Base-by-base conservation (phyloP, 352 stramenopile genomes). In the Phytophthora foliorum region DNA sequence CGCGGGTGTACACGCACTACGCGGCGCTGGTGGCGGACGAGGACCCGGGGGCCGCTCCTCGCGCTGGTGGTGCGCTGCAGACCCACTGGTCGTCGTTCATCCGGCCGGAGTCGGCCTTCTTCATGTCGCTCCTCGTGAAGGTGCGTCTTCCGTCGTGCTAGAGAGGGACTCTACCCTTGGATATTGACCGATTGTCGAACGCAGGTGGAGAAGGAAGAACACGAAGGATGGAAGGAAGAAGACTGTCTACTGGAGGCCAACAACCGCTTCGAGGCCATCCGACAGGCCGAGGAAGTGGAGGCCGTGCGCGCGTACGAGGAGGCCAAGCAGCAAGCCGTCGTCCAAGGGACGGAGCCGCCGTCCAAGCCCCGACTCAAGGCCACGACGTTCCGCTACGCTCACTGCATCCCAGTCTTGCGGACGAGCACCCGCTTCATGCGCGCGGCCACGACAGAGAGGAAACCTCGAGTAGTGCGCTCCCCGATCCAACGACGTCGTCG, bases 51-150 rank as follows among this genome's bases (percentile, higher is more conserved):
- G 65, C 69, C 4, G 54, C 59, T 34, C 65, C 64, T 16, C 69
- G 69, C 32, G 66, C 66, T 41, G 57, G 55, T 1, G 66, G 69
- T 19, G 69, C 69, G 16, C 39, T 77, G 31, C 69, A 77, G 59
- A 77, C 69, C 16, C 69, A 77, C 44, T 77, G 65, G 69, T 72
- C 69, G 21, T 70, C 69, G n/a, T 72, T 71, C 9, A 66, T 77
- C 29, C 69, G 69, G 4, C 69, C 69, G 6, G 69, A 77, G 24
- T 32, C 54, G 24, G 54, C 65, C n/a, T 69, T 77, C 17, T 77
- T 74, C 42, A 71, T 74, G 54, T 58, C 48, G 22, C 42, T 67
- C n/a, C 16, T 77, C 6, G 59, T 61, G 10, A 63, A 67, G 67
- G 67, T 67, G 32, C 32, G 60, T 54, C 14, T 16, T 41, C 6